Percentiles rank a stretch among this genome's conserved stretches.
Conservation (phyloP, 352 stramenopile species). For the Thraustochytrium striatum region DNA sequence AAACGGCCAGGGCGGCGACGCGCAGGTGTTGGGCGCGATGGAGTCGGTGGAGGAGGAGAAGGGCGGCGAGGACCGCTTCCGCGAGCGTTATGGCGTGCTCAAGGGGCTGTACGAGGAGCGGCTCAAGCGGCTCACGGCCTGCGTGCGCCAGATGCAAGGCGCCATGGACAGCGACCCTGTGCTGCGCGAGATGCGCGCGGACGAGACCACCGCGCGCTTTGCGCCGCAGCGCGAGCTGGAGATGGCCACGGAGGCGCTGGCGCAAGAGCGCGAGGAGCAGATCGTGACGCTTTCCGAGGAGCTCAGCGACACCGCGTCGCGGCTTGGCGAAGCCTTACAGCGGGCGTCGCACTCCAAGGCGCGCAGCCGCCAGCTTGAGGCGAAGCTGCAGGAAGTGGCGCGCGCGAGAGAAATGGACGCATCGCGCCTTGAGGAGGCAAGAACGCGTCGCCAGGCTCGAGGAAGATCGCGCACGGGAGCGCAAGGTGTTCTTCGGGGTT, state of each 20-base stretch:
- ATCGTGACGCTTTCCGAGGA: constrained; percentile 20
- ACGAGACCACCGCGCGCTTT: constrained; percentile 31
- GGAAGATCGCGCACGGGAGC: too few species aligned
- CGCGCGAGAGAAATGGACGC: too few species aligned
- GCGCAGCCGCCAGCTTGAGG: too few species aligned
- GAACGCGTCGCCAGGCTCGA: too few species aligned
- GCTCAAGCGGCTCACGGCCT: background rate
- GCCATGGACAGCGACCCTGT: constrained; percentile 11
- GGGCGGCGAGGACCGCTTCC: background rate
- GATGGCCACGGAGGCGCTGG: constrained; percentile 13
- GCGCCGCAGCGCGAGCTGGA: background rate
- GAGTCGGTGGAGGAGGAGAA: background rate
- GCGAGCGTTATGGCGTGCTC: constrained; percentile 10
- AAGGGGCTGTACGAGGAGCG: constrained; percentile 22
- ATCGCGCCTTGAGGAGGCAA: too few species aligned
- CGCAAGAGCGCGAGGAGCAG: constrained; percentile 1
- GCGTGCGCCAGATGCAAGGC: background rate
- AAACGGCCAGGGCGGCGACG: too few species aligned
- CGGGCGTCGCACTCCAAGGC: too few species aligned
- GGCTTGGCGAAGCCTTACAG: too few species aligned
- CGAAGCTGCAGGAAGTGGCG: too few species aligned
- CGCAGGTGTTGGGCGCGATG: too few species aligned
- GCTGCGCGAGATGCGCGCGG: background rate
- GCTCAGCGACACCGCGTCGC: background rate
- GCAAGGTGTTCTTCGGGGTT: too few species aligned